Evolutionary conservation across 306 rosid species (phyloP), one percentile per base, ranked within the genome.

Genomic region (Vigna mungo): DNA sequence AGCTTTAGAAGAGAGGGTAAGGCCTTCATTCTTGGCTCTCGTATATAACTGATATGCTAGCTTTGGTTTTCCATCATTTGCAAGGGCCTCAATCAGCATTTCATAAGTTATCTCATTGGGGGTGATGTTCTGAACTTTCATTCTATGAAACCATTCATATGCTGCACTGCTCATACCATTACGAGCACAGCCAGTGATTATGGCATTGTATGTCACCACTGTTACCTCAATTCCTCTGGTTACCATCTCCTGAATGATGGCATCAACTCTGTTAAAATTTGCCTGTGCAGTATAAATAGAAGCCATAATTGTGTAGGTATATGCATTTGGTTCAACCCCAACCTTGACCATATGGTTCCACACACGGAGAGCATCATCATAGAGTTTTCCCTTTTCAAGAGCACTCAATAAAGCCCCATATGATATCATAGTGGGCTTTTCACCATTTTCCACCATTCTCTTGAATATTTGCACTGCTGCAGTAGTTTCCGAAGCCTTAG

Each of bases 371-470:
- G 99, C 99, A 69, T 96, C 97, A 5, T 87, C 90, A 3, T 95
- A 96, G 63, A 88, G 96, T 75, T 90, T 95, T 51, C 97, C 97
- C 80, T 95, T 95, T 54, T 95, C 99, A 32, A 95, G 93, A 25
- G 99, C 97, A 65, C 97, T 90, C 73, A 96, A 88, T 81, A 96
- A 85, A 46, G 99, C 97, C 53, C 97, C 97, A 8, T 96, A 96
- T 36, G 99, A 92, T 77, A 96, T 88, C 51, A 86, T 53, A 34
- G 94, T 92, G 2, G 99, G 99, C 39, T 96, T 96, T 76, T 89
- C 91, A 54, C 98, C 97, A 77, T 84, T 91, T 84, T 96, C 97
- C 49, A 96, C 94, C 99, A 96, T 96, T 87, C 98, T 88, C 87
- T 84, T 80, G 43, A 92, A 96, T 78, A 87, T 83, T 74, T 92